Conservation (phyloP, 306 rosid genomes). For the Canavalia gladiata region DNA sequence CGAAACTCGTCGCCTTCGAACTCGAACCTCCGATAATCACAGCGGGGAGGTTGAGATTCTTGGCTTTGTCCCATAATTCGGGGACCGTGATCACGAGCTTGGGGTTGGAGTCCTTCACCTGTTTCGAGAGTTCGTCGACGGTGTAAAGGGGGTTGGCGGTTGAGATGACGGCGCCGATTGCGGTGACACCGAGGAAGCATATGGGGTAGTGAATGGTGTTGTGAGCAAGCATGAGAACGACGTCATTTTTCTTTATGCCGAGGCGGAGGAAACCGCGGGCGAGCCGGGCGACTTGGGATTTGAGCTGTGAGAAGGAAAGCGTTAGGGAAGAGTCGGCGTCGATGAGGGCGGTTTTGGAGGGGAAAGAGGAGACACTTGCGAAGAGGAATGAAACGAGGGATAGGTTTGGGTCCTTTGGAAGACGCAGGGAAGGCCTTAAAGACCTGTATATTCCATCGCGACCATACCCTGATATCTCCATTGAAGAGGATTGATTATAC, state of each 20-base stretch:
- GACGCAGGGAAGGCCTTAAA: slow-evolving; percentile 60
- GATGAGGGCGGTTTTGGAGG: slow-evolving; percentile 69
- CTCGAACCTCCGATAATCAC: slow-evolving; percentile 52
- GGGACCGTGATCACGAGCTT: slow-evolving; percentile 69
- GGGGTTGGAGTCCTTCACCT: slow-evolving; percentile 76
- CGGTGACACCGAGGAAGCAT: slow-evolving; percentile 64
- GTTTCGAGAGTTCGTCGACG: slow-evolving; percentile 66
- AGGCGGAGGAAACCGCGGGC: slow-evolving; percentile 63
- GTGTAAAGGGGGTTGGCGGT: slow-evolving; percentile 77
- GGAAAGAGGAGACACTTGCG: slow-evolving; percentile 54
- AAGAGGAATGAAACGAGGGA: slow-evolving; percentile 76
- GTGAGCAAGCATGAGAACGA: slow-evolving; percentile 70
- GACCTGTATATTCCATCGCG: slow-evolving; percentile 81
- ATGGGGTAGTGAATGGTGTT: slow-evolving; percentile 67
- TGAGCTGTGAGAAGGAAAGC: slow-evolving; percentile 63
- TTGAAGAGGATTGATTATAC: not conserved
- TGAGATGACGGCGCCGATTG: slow-evolving; percentile 74
- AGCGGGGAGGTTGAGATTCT: slow-evolving; percentile 61
- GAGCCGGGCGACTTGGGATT: slow-evolving; percentile 58
- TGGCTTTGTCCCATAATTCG: slow-evolving; percentile 66
- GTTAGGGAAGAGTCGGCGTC: slow-evolving; percentile 65
- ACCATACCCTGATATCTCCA: slow-evolving; percentile 83
- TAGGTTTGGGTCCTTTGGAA: slow-evolving; percentile 63
- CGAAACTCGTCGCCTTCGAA: slow-evolving; percentile 44
- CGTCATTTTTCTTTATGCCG: slow-evolving; percentile 73